Conservation (phyloP, 768 basidiomycete genomes). For the Phanerodontia chrysosporium region DNA sequence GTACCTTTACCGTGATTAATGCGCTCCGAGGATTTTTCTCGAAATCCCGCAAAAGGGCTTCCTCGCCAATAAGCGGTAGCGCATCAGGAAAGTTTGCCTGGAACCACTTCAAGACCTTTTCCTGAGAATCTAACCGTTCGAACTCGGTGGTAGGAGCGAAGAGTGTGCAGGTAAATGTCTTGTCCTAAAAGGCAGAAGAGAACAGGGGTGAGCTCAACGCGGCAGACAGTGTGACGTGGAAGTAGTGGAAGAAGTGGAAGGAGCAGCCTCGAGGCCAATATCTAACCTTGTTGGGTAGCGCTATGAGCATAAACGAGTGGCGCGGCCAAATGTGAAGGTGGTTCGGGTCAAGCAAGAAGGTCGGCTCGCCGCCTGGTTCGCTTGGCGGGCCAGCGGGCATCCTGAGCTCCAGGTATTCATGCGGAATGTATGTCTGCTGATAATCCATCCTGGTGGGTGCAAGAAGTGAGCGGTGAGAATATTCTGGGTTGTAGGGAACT, state of each 20-base stretch:
- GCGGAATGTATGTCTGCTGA: conserved; percentile 90
- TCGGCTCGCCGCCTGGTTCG: conserved; percentile 53
- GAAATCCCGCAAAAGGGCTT: conserved; percentile 73
- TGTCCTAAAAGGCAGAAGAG: conserved; percentile 58
- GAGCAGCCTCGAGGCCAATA: conserved; percentile 19
- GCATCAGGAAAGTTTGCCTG: conserved; percentile 83
- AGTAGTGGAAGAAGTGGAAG: conserved; percentile 24
- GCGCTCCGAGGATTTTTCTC: conserved; percentile 81
- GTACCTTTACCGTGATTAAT: conserved; percentile 89
- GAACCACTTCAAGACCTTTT: conserved; percentile 70
- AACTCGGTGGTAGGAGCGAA: conserved; percentile 83
- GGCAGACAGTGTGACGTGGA: conserved; percentile 19
- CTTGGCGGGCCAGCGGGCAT: conserved; percentile 72
- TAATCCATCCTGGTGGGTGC: conserved; percentile 75
- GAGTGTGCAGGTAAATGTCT: conserved; percentile 94
- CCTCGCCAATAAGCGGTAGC: conserved; percentile 79
- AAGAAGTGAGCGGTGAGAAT: conserved; percentile 12
- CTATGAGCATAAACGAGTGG: conserved; percentile 99
- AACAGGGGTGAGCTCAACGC: conserved; percentile 13
- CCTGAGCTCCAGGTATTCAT: conserved; percentile 95
- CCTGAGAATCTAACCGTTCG: conserved; percentile 58
- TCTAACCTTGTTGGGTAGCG: conserved; percentile 91
- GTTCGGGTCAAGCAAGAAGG: conserved; percentile 86
- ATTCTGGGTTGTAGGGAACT: not conserved
- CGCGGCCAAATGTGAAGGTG: conserved; percentile 99